phyloP scores from a whole-genome alignment of 176 grass and related monocot genomes.

The Guadua angustifolia region DNA sequence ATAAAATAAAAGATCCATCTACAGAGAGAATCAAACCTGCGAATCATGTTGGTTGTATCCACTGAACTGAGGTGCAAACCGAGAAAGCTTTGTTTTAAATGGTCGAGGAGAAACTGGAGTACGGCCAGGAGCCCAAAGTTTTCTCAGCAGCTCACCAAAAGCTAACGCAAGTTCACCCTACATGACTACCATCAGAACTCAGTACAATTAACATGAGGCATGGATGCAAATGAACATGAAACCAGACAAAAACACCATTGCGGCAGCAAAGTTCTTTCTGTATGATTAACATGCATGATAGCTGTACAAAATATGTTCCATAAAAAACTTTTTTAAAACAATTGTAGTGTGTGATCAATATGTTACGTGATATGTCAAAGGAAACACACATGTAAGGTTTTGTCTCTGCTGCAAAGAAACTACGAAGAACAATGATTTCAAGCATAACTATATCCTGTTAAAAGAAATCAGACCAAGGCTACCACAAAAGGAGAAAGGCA shows the following conservation, averaged over 20 bases:
- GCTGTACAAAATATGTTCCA: conserved; percentile 6
- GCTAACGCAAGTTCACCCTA: conserved; percentile 99
- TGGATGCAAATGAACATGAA: conserved; percentile 36
- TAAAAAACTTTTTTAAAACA: conserved; percentile 26
- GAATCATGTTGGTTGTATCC: conserved; percentile 99
- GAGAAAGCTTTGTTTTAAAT: conserved; percentile 94
- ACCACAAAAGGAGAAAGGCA: background rate
- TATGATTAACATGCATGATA: background rate
- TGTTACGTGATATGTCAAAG: conserved; percentile 2
- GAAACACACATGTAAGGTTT: conserved; percentile 5
- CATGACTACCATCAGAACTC: conserved; percentile 89
- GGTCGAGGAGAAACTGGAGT: conserved; percentile 85
- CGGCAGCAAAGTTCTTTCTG: background rate
- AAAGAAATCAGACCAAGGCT: background rate
- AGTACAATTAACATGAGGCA: conserved; percentile 58
- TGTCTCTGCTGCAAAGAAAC: background rate
- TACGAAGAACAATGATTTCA: conserved; percentile 6
- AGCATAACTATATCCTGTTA: background rate
- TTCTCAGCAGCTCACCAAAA: conserved; percentile 95
- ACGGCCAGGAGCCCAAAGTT: conserved; percentile 93
- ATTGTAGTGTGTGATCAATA: background rate
- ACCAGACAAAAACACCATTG: conserved; percentile 16
- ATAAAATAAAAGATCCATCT: conserved; percentile 14
- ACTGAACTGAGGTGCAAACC: conserved; percentile 97
- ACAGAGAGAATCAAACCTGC: conserved; percentile 62